phyloP scores from a whole-genome alignment of 139 green algal species.

The Haematococcus lacustris region DNA sequence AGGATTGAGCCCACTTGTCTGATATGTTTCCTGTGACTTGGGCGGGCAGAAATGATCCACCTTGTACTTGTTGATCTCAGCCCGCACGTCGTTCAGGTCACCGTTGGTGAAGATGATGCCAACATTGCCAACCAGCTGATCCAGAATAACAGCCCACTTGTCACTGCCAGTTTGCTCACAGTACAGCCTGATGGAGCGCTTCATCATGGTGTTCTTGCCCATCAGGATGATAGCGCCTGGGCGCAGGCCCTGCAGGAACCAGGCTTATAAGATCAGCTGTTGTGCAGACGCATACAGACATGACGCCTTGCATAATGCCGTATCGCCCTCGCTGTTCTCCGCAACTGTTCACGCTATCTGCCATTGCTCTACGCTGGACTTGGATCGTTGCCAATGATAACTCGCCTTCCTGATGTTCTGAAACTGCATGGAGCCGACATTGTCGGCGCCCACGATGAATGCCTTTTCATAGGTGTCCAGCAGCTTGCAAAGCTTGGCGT shows the following conservation, averaged over 20 bases:
- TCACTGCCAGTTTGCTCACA: slow-evolving; percentile 81
- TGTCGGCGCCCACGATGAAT: slow-evolving; percentile 94
- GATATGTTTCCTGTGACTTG: too few species aligned
- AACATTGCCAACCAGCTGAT: slow-evolving; percentile 94
- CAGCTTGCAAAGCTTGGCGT: slow-evolving; percentile 66
- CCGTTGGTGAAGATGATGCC: slow-evolving; percentile 94
- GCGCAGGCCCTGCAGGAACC: slow-evolving; percentile 65
- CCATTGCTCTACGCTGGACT: neutral
- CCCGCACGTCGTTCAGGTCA: slow-evolving; percentile 25
- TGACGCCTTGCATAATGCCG: neutral
- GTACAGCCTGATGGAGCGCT: slow-evolving; percentile 91
- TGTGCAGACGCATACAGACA: neutral
- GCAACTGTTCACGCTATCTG: neutral
- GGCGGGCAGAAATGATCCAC: neutral
- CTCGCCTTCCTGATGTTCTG: slow-evolving; percentile 88
- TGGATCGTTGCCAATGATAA: neutral
- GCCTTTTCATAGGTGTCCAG: slow-evolving; percentile 75
- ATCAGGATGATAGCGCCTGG: slow-evolving; percentile 86
- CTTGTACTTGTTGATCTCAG: slow-evolving; percentile 79
- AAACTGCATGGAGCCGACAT: slow-evolving; percentile 98
- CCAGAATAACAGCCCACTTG: slow-evolving; percentile 75
- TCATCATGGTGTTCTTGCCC: slow-evolving; percentile 99
- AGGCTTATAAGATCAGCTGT: neutral
- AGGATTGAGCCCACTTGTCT: too few species aligned
- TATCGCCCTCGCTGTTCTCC: neutral